Evolutionary conservation across 2,329 filamentous ascomycete species (phyloP), one percentile per base, ranked within the genome.

Genomic region (Cladosporium sp.): DNA sequence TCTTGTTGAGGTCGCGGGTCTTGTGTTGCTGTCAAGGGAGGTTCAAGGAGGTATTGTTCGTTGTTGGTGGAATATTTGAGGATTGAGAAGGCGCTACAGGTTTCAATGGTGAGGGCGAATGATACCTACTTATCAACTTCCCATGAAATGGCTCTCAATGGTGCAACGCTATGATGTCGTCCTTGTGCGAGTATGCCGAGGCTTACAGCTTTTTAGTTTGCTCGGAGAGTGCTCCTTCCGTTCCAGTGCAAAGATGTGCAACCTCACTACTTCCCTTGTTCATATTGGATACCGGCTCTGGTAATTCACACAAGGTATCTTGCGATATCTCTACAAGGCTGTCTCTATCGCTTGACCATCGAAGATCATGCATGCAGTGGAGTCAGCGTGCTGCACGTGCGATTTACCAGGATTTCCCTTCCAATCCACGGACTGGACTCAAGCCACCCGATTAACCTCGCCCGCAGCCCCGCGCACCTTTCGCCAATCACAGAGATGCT

Each of bases 401-500:
- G 37, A 21, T 44, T 7, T n/a, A n/a, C 37, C 37, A 44, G 37
- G 37, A 44, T 44, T 44, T 44, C 14, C 10, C n/a, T 21, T 4
- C 40, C 40, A 46, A 21, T 46, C 18, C 18, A 18, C 21, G n/a
- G 10, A 46, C 40, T 12, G 10, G 40, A 46, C 40, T 10, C 40
- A 46, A 46, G 40, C 40, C 40, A 46, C 40, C 40, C 40, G 40
- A 23, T 46, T 11, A 23, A 44, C 18, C 37, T 44, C 37, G 37
- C 37, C 35, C n/a, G 37, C 50, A 46, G 61, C 61, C 61, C 61
- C 61, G 61, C 61, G 23, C 31, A 28, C 31, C 3, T n/a, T 2
- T 29, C 60, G 21, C 46, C 49, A 52, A 35, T 44, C 37, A 49
- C 23, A 52, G 49, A 21, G 31, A 14, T n/a, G 5, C 46, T 62